Evolutionary conservation across 2,329 filamentous ascomycete genomes (phyloP).

Genomic region (Alternaria burnsii): DNA sequence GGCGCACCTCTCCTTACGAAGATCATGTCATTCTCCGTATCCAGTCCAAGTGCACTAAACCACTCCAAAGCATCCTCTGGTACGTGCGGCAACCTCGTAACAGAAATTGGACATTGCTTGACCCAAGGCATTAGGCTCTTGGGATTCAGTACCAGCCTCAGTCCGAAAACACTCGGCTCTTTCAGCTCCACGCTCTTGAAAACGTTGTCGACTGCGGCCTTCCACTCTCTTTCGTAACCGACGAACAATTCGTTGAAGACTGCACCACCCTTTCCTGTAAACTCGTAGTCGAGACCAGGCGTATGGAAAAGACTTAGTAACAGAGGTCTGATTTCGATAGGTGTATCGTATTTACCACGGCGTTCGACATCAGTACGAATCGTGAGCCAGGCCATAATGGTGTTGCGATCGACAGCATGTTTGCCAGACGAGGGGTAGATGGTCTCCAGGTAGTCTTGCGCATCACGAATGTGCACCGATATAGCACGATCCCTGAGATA

Average conservation of each 20-base stretch:
- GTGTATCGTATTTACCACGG: conserved; percentile 18
- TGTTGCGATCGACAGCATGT: conserved; percentile 7
- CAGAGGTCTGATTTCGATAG: conserved; percentile 18
- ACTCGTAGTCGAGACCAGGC: conserved; percentile 16
- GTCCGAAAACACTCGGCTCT: conserved; percentile 15
- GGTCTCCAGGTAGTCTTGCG: conserved; percentile 15
- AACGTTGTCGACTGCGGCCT: conserved; percentile 7
- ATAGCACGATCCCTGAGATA: conserved; percentile 16
- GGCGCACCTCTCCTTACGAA: conserved; percentile 17
- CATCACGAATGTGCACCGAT: conserved; percentile 21
- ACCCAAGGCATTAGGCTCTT: conserved; percentile 13
- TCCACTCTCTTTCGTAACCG: conserved; percentile 16
- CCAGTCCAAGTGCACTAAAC: conserved; percentile 16
- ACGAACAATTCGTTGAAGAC: conserved; percentile 20
- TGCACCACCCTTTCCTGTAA: conserved; percentile 13
- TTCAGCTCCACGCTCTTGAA: conserved; percentile 21
- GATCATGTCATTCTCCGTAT: conserved; percentile 22
- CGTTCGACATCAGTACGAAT: conserved; percentile 20
- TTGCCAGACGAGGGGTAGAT: conserved; percentile 8
- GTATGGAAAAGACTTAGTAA: conserved; percentile 12
- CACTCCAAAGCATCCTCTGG: conserved; percentile 15
- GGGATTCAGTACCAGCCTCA: conserved; percentile 15
- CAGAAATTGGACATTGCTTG: conserved; percentile 16
- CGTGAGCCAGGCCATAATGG: conserved; percentile 13
- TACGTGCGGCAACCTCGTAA: conserved; percentile 17